These are phyloP conservation scores for Phlebiopsis flavidoalba DNA, from an alignment of 768 basidiomycete genomes.

Conservation along the genomic window DNA sequence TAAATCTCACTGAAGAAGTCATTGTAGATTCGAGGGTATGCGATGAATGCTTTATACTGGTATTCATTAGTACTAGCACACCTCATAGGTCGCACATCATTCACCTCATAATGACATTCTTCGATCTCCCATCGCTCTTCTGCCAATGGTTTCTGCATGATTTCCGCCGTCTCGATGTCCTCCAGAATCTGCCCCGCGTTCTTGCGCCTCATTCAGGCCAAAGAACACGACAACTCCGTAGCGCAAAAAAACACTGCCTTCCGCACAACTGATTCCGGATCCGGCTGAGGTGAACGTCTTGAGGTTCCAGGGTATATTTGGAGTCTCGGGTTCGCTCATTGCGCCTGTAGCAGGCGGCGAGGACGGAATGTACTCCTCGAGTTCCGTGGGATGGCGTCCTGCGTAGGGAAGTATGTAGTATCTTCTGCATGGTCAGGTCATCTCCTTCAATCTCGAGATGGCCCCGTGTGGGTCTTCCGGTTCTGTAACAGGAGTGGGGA, in stretches of 20 bases:
- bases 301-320: background rate
- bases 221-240: constrained; percentile 94
- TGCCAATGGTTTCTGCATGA: constrained; percentile 53
- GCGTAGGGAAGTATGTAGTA: constrained; percentile 52
- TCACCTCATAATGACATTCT: constrained; percentile 83
- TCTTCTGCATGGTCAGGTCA: constrained; percentile 56
- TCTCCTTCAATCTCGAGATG: constrained; percentile 88
- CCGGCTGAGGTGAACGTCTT: constrained; percentile 7
- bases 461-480: constrained; percentile 59
- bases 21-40: constrained; percentile 90
- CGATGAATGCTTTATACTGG: constrained; percentile 74
- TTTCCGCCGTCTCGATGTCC: constrained; percentile 70
- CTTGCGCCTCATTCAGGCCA: constrained; percentile 75
- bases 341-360: constrained; percentile 11
- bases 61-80: constrained; percentile 23
- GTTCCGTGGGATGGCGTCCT: constrained; percentile 5
- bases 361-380: constrained; percentile 16
- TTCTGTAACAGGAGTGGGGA: constrained; percentile 33
- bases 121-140: constrained; percentile 89
- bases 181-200: constrained; percentile 80
- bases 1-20: constrained; percentile 83
- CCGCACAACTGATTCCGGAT: constrained; percentile 56
- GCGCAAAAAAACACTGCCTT: constrained; percentile 78
- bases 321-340: constrained; percentile 1
- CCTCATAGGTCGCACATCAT: constrained; percentile 23